A percentile compares a stretch with the other conserved stretches of the same genome.
Conservation (phyloP, 495 filamentous ascomycete genomes). For the Cercophora scortea region DNA sequence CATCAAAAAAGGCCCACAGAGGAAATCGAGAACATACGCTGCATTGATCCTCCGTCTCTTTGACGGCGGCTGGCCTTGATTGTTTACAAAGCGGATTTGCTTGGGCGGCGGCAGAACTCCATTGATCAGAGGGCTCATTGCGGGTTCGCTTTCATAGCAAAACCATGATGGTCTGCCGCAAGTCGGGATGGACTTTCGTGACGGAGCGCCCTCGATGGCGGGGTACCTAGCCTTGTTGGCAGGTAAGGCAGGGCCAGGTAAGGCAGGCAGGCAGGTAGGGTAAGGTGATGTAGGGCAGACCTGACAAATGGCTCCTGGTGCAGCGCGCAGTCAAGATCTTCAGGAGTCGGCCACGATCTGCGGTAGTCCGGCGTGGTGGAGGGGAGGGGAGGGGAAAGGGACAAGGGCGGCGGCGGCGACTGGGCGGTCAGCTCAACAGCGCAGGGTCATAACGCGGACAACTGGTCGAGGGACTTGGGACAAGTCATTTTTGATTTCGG, state of each 20-base stretch:
- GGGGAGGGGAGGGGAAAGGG: not conserved
- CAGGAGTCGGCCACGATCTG: too few relatives aligned
- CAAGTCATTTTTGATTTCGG: slow-evolving; percentile 14
- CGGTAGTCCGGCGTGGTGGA: not conserved
- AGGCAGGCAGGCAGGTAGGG: not conserved
- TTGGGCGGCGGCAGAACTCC: slow-evolving; percentile 38
- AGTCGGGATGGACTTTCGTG: slow-evolving; percentile 3
- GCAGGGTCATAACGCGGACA: slow-evolving; percentile 19
- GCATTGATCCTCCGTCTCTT: slow-evolving; percentile 76
- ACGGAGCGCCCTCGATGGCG: slow-evolving; percentile 4
- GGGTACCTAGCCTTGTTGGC: not conserved
- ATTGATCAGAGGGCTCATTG: slow-evolving; percentile 36
- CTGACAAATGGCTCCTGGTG: not conserved
- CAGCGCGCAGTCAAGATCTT: not conserved
- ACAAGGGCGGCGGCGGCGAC: slow-evolving; percentile 11
- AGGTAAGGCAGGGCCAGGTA: not conserved
- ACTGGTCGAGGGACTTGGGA: slow-evolving; percentile 8
- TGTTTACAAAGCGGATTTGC: slow-evolving; percentile 71
- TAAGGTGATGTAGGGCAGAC: not conserved
- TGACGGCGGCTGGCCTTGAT: slow-evolving; percentile 71
- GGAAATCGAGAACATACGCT: slow-evolving; percentile 48
- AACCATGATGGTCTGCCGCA: slow-evolving; percentile 19
- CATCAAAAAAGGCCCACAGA: slow-evolving; percentile 8
- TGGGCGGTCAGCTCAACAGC: slow-evolving; percentile 8
- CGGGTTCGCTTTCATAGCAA: slow-evolving; percentile 20